These are phyloP conservation scores for Sporothrix inflata DNA, from an alignment of 2,329 filamentous ascomycete genomes.

Conservation along the genomic window DNA sequence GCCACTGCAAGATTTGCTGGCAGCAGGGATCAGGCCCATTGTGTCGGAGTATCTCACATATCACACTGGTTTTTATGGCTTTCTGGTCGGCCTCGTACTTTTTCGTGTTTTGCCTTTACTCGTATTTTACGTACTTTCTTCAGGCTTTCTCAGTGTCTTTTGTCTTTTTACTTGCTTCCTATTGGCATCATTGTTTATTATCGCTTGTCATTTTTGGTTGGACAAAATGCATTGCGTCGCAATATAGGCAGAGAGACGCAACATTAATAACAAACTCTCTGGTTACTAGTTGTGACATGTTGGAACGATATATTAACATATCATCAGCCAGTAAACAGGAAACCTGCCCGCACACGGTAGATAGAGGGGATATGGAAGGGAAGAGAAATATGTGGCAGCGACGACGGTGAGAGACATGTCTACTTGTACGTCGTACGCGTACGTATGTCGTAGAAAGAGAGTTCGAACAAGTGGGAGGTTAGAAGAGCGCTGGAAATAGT, in stretches of 20 bases:
- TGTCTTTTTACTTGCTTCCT: too few relatives aligned
- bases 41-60: background rate
- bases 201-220: background rate
- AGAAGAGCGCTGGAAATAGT: background rate
- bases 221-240: background rate
- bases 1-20: conserved; percentile 21
- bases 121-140: background rate
- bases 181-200: background rate
- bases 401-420: background rate
- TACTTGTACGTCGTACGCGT: too few relatives aligned
- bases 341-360: background rate
- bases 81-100: background rate
- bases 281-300: background rate
- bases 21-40: conserved; percentile 1
- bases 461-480: background rate
- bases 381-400: background rate
- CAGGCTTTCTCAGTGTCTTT: background rate
- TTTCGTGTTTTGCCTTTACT: background rate
- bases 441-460: background rate
- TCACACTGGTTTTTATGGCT: background rate
- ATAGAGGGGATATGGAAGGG: background rate
- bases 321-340: conserved; percentile 8
- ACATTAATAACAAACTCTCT: background rate
- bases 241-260: conserved; percentile 4
- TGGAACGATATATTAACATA: conserved; percentile 10